These are phyloP conservation scores for Leptographium galeiforme DNA, from an alignment of 2,329 filamentous ascomycete species.

Conservation along the genomic window DNA sequence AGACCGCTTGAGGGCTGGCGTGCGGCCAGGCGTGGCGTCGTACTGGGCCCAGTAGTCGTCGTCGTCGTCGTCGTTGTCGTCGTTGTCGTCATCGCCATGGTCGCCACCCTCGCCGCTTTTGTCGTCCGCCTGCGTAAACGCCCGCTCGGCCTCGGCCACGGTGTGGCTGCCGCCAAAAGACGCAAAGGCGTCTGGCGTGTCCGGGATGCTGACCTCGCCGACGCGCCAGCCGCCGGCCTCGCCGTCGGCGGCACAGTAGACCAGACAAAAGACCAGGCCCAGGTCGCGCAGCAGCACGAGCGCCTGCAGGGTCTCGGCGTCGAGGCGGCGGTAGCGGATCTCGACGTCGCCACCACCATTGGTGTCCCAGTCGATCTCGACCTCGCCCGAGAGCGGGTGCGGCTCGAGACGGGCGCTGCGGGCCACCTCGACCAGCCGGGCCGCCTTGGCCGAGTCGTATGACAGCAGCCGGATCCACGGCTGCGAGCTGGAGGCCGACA, in stretches of 20 bases:
- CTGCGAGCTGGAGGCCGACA: constrained; percentile 45
- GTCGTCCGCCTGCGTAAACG: too few species aligned
- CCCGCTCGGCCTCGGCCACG: constrained; percentile 48
- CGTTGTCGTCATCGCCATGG: constrained; percentile 7
- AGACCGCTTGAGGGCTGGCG: constrained; percentile 47
- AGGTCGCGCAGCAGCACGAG: constrained; percentile 46
- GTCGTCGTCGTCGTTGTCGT: constrained; percentile 52
- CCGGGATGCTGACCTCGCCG: constrained; percentile 51
- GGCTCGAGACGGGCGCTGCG: constrained; percentile 55
- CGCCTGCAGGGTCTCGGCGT: constrained; percentile 62
- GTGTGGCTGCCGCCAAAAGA: constrained; percentile 35
- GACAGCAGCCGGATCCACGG: constrained; percentile 63
- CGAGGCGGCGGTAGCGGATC: constrained; percentile 52
- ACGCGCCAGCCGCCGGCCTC: constrained; percentile 56
- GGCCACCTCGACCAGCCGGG: constrained; percentile 47
- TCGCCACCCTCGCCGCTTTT: too few species aligned
- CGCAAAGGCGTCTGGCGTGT: constrained; percentile 42
- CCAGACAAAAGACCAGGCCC: constrained; percentile 48
- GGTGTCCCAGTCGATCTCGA: constrained; percentile 56
- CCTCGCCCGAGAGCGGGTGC: constrained; percentile 69
- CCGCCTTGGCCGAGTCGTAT: constrained; percentile 46
- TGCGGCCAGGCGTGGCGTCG: constrained; percentile 54
- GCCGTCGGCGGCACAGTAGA: constrained; percentile 56
- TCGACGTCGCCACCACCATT: constrained; percentile 34
- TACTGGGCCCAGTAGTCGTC: constrained; percentile 74